Conservation (phyloP, 2,329 filamentous ascomycete species). For the Colletotrichum agaves region DNA sequence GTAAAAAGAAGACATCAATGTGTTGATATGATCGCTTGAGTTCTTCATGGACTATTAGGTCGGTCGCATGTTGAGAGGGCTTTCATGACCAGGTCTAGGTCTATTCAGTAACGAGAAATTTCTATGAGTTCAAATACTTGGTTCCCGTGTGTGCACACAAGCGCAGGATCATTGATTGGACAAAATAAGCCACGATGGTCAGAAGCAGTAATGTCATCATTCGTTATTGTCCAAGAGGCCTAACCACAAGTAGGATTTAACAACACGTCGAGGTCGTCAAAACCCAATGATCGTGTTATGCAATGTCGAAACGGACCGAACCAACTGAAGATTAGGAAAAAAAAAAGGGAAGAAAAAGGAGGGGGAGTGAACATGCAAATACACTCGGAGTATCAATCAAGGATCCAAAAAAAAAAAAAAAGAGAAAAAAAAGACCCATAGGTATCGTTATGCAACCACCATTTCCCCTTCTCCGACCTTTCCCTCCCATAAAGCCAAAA, state of each 20-base stretch:
- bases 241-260: not conserved
- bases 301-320: too few species aligned
- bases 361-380: too few species aligned
- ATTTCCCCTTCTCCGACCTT: conserved; percentile 10
- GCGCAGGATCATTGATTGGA: not conserved
- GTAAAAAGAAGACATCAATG: not conserved
- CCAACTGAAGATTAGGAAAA: not conserved
- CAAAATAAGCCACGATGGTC: not conserved
- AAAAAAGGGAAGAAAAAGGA: not conserved
- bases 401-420: not conserved
- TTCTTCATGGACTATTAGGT: not conserved
- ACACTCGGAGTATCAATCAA: not conserved
- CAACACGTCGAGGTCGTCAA: not conserved
- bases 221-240: conserved; percentile 10
- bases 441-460: conserved; percentile 32
- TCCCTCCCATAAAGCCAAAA: conserved; percentile 4
- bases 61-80: not conserved
- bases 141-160: too few species aligned
- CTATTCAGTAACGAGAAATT: not conserved
- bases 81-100: not conserved
- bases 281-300: too few species aligned
- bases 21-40: not conserved
- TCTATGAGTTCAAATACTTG: too few species aligned
- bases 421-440: conserved; percentile 13
- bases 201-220: not conserved